Evolutionary conservation across 352 stramenopile species (phyloP), one percentile per base, ranked within the genome.

Genomic region (Aphanomyces cochlioides): DNA sequence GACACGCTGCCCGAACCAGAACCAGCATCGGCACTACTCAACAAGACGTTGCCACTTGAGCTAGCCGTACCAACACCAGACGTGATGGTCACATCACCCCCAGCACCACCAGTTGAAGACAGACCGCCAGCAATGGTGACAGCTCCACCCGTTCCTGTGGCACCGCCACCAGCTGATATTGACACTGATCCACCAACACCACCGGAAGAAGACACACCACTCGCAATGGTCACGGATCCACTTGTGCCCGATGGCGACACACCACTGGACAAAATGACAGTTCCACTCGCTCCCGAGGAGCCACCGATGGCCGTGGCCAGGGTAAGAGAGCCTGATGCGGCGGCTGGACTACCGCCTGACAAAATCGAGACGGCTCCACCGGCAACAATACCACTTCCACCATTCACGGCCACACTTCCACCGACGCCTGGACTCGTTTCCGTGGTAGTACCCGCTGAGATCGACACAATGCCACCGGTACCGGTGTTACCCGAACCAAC

Each of bases 321-420:
- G 34, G 67, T 45, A 3, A 56, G 72, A 7, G 74, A 73, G 4
- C 74, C 72, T 56, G 70, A 69, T 19, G 19, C 61, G 7, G 36
- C 63, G 10, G 64, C 66, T 37, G 40, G 59, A n/a, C 65, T 37
- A 38, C 58, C 48, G 28, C 41, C 54, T 17, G 47, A n/a, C 36
- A 65, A 47, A 34, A 82, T 28, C 38, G 39, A 59, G 59, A 81
- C 75, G 56, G 74, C 76, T 8, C 76, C 74, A 65, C 74, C 76
- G 7, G 53, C 57, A 54, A 72, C 74, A 21, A 73, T 72, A 58
- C 70, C 76, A n/a, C 48, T 72, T 45, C 72, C 72, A 43, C 66
- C 47, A 10, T 66, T 75, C 61, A 69, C 73, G 50, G 7, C 7
- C 15, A 68, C 43, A n/a, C 19, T n/a, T 21, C 60, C 60, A 68